phyloP scores from a whole-genome alignment of 139 green algal species.

The Tetraselmis chui region DNA sequence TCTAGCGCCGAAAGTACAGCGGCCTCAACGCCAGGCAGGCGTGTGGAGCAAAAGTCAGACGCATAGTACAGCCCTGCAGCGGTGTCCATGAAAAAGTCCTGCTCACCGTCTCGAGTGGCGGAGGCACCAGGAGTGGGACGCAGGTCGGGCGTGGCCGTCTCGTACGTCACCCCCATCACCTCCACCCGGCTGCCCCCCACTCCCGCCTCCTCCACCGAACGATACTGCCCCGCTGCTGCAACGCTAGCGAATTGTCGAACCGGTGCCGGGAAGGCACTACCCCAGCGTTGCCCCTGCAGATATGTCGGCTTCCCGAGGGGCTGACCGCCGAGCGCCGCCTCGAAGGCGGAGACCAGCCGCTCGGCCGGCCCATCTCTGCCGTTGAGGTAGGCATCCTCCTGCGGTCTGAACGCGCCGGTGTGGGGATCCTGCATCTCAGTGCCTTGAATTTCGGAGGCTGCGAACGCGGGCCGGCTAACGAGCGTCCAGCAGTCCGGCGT shows the following conservation, averaged over 20 bases:
- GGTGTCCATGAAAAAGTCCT: not conserved
- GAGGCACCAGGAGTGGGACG: not conserved
- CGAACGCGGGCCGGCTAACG: not conserved
- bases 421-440: not conserved
- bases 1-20: not conserved
- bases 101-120: not conserved
- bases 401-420: not conserved
- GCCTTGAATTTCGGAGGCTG: not conserved
- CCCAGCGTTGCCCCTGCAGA: not conserved
- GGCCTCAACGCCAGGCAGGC: not conserved
- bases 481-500: not conserved
- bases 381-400: not conserved
- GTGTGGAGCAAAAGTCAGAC: not conserved
- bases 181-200: not conserved
- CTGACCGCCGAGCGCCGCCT: not conserved
- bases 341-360: not conserved
- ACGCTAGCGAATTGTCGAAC: not conserved
- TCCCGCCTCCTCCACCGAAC: not conserved
- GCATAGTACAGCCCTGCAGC: not conserved
- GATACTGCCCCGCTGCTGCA: not conserved
- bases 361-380: not conserved
- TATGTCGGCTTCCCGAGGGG: not conserved
- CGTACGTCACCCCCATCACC: not conserved
- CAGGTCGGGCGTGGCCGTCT: not conserved
- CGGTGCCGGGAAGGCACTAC: not conserved